phyloP scores from a whole-genome alignment of 345 rosid species.

The Garcia nutans region DNA sequence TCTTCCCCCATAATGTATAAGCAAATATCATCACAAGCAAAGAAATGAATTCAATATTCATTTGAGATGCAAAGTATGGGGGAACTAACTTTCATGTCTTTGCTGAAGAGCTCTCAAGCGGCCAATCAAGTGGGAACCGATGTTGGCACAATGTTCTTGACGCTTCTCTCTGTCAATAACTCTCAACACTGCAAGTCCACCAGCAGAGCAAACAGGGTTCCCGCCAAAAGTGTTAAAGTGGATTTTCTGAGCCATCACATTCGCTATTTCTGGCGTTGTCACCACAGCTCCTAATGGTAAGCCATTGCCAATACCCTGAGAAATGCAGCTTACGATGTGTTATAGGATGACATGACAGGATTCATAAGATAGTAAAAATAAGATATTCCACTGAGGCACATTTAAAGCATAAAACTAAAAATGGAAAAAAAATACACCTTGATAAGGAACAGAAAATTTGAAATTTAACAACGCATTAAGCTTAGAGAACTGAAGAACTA shows the following conservation, averaged over 20 bases:
- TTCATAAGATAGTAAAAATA: background rate
- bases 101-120: conserved; percentile 70
- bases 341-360: background rate
- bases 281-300: conserved; percentile 95
- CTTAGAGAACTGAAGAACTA: background rate
- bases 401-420: background rate
- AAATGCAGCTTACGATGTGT: conserved; percentile 9
- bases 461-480: background rate
- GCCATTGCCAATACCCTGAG: conserved; percentile 92
- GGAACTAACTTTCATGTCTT: conserved; percentile 64
- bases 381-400: background rate
- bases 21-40: background rate
- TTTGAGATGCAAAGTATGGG: conserved; percentile 12
- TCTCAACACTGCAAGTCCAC: conserved; percentile 88
- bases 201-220: conserved; percentile 94
- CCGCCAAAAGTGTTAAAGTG: conserved; percentile 97
- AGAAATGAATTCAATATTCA: background rate
- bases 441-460: background rate
- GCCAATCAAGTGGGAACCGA: conserved; percentile 71
- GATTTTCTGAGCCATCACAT: conserved; percentile 76
- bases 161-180: conserved; percentile 89
- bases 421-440: background rate
- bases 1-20: background rate
- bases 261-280: conserved; percentile 95
- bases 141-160: conserved; percentile 72